Percentiles rank a stretch among this genome's conserved stretches.
Evolutionary conservation across 306 rosid genomes (phyloP).

Genomic region (Albizia julibrissin): DNA sequence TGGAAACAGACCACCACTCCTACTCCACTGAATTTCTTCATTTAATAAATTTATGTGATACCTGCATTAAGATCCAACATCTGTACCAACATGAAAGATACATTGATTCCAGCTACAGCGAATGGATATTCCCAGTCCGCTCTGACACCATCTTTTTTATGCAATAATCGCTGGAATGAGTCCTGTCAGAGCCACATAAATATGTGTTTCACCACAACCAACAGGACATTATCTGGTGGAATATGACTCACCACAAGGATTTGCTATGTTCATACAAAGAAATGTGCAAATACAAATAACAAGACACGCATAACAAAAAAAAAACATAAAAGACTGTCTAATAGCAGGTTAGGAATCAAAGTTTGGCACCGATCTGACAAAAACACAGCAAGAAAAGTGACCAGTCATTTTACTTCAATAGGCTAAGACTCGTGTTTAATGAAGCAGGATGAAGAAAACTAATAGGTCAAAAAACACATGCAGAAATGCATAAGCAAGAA

Average conservation of each 20-base stretch:
- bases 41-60: constrained; percentile 34
- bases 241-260: not conserved
- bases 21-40: constrained; percentile 23
- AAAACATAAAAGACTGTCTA: not conserved
- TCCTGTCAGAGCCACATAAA: constrained; percentile 58
- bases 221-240: not conserved
- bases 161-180: constrained; percentile 77
- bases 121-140: constrained; percentile 99
- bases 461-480: not conserved
- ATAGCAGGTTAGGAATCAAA: not conserved
- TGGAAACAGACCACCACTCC: constrained; percentile 1
- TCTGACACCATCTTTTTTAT: constrained; percentile 80
- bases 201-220: constrained; percentile 9
- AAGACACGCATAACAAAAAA: not conserved
- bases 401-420: not conserved
- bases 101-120: constrained; percentile 93
- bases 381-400: not conserved
- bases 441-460: constrained; percentile 1
- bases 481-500: not conserved
- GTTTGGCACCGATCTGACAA: not conserved
- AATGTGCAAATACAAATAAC: not conserved
- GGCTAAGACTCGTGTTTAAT: not conserved
- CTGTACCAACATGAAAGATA: constrained; percentile 82
- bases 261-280: not conserved
- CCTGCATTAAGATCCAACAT: constrained; percentile 94